These are phyloP conservation scores for Podila verticillata DNA, from an alignment of 192 early-diverging fungal genomes.

Conservation along the genomic window DNA sequence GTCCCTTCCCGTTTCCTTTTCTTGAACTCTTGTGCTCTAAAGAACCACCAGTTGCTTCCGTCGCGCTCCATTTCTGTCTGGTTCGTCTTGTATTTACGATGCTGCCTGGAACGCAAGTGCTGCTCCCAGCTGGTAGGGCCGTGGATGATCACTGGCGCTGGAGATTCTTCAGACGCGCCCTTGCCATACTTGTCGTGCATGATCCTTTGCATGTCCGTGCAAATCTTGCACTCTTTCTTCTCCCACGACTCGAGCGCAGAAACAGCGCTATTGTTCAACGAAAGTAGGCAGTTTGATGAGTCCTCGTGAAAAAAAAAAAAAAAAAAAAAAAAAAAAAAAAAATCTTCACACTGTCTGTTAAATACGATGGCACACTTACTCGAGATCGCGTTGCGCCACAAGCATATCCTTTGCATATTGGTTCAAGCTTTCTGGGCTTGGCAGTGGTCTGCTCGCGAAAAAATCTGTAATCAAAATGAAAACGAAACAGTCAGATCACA, in stretches of 20 bases:
- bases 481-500: neutral
- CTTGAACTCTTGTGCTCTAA: constrained; percentile 46
- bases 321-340: neutral
- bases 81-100: constrained; percentile 56
- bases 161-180: constrained; percentile 12
- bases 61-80: constrained; percentile 53
- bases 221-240: constrained; percentile 76
- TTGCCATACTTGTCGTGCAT: constrained; percentile 26
- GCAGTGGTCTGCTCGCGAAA: constrained; percentile 39
- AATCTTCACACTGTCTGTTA: constrained; percentile 7
- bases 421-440: constrained; percentile 43
- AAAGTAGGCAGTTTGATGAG: constrained; percentile 20
- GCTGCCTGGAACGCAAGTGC: constrained; percentile 74
- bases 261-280: constrained; percentile 26
- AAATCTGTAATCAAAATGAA: constrained; percentile 41
- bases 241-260: constrained; percentile 65
- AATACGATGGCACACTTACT: constrained; percentile 55
- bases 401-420: constrained; percentile 53
- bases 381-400: constrained; percentile 20
- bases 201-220: constrained; percentile 58
- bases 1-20: constrained; percentile 43
- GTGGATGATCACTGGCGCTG: constrained; percentile 63
- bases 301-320: neutral
- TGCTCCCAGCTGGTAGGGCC: constrained; percentile 82
- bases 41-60: constrained; percentile 48